Evolutionary conservation across 495 filamentous ascomycete species (phyloP), one percentile per base, ranked within the genome.

Genomic region (Penicillium roqueforti): DNA sequence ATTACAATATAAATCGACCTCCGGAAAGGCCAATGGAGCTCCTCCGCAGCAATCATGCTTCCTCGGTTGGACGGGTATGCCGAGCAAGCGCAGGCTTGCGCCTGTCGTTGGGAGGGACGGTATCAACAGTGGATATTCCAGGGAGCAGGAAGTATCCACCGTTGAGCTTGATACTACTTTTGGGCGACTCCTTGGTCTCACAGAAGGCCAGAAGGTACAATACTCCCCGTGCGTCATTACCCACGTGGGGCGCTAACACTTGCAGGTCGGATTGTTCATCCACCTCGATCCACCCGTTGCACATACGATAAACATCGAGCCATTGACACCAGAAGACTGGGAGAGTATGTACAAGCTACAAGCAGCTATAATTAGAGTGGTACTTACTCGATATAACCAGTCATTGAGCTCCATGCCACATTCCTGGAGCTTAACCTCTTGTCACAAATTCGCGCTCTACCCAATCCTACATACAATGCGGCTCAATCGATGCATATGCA

Each of bases 61-160:
- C 58, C 75, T 93, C 41, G 93, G 93, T 61, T 98, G 95, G 95
- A 95, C 93, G 16, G 93, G 93, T 55, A 93, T 97, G 89, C 85
- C 87, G 57, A 96, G 91, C 78, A 91, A 90, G 78, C 78, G 87
- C 57, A 88, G 83, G 68, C 73, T 87, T 57, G 83, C 83, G 26
- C 81, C 89, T 3, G 78, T 91, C 13, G 83, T 91, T 16, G 77
- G 83, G 39, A 80, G 85, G 54, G 86, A 89, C 67, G 88, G 88
- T 5, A 82, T 91, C 55, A 80, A 68, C 61, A 78, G 79, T 41
- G 70, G 83, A 29, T 77, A 79, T 10, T 74, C 74, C 3, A 79
- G 82, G 64, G 87, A 90, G 52, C 87, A 89, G 62, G 89, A 93
- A 57, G 69, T 86, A 9, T 69, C 85, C 2, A 73, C 85, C 2